Evolutionary conservation across 176 grass and related monocot genomes (phyloP).

Genomic region (Musa acuminata): DNA sequence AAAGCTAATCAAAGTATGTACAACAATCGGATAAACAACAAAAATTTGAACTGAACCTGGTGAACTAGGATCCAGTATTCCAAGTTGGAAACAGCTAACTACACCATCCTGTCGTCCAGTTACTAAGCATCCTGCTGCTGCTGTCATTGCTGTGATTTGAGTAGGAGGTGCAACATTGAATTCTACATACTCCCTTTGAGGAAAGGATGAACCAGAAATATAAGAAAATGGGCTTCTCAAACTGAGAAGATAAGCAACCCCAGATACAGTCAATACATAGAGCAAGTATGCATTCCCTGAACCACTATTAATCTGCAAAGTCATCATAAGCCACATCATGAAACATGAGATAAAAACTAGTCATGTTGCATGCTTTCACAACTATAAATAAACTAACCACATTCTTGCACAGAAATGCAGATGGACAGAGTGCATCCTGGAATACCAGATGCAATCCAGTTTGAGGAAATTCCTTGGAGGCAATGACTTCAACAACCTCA

Average conservation of each 20-base stretch:
- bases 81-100: constrained; percentile 64
- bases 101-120: constrained; percentile 79
- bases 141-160: constrained; percentile 66
- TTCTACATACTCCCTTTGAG: constrained; percentile 48
- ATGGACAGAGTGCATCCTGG: constrained; percentile 64
- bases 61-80: constrained; percentile 57
- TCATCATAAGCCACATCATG: constrained; percentile 21
- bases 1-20: neutral
- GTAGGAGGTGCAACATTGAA: constrained; percentile 52
- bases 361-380: neutral
- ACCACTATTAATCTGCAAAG: constrained; percentile 39
- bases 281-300: constrained; percentile 48
- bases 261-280: constrained; percentile 63
- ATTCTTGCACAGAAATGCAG: constrained; percentile 53
- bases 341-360: constrained; percentile 3
- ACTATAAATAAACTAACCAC: constrained; percentile 42
- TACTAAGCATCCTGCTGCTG: constrained; percentile 48
- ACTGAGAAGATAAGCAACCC: constrained; percentile 56
- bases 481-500: constrained; percentile 55
- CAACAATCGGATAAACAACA: constrained; percentile 12
- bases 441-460: constrained; percentile 72
- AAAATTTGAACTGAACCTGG: constrained; percentile 43
- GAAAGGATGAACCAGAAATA: constrained; percentile 56
- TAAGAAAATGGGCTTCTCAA: constrained; percentile 61
- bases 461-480: constrained; percentile 52